Percentiles rank a stretch among this genome's conserved stretches.
phyloP scores from a whole-genome alignment of 163 green algal species.

The Trebouxia gelatinosa region DNA sequence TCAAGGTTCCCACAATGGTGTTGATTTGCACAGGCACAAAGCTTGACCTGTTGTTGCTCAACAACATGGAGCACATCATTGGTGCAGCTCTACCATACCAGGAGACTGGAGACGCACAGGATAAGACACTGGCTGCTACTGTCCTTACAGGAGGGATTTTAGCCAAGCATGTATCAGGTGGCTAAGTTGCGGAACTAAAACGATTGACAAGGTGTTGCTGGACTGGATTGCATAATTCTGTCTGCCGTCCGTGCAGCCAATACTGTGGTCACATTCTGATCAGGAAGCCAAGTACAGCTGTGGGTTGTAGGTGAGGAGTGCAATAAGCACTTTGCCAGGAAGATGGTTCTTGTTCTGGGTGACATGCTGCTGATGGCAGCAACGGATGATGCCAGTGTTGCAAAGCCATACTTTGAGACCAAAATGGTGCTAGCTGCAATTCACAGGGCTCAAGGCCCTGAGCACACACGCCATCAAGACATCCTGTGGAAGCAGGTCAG shows the following conservation, averaged over 20 bases:
- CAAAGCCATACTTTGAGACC: slow-evolving; percentile 20
- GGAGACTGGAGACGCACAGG: not conserved
- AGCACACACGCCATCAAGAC: too few relatives aligned
- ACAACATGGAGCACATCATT: not conserved
- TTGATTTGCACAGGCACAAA: too few relatives aligned
- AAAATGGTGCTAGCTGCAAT: slow-evolving; percentile 14
- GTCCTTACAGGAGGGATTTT: slow-evolving; percentile 2
- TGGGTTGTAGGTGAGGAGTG: not conserved
- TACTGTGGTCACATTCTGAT: too few relatives aligned
- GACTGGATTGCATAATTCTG: too few relatives aligned
- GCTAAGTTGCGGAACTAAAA: too few relatives aligned
- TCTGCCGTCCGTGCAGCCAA: not conserved
- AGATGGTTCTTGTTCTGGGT: slow-evolving; percentile 20
- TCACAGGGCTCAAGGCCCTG: too few relatives aligned
- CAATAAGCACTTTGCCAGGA: slow-evolving; percentile 5
- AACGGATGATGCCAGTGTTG: slow-evolving; percentile 3
- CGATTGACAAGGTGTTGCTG: too few relatives aligned
- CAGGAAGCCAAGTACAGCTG: too few relatives aligned
- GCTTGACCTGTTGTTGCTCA: not conserved
- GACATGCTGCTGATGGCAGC: slow-evolving; percentile 42
- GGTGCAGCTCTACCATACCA: slow-evolving; percentile 15
- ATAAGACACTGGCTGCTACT: not conserved
- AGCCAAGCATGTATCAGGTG: not conserved
- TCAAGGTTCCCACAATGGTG: not conserved
- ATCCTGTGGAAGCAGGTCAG: slow-evolving; percentile 9